phyloP scores from a whole-genome alignment of 2,329 filamentous ascomycete species.

The Neurospora sp. region DNA sequence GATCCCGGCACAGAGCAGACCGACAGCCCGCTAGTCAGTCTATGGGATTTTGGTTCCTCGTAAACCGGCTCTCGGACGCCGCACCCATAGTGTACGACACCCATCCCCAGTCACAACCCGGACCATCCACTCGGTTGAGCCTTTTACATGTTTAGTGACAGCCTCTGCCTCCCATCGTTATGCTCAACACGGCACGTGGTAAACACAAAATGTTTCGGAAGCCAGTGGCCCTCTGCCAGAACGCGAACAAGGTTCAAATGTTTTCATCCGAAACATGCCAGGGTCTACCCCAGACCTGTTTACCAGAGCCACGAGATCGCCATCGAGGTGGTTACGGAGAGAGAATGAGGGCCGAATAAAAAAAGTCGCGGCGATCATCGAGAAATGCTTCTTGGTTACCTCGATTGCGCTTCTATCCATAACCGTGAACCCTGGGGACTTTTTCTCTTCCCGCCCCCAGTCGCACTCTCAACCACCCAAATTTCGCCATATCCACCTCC shows the following conservation, averaged over 20 bases:
- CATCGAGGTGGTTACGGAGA: neutral
- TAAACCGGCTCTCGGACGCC: neutral
- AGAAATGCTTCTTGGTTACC: neutral
- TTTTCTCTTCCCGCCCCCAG: neutral
- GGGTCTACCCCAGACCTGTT: neutral
- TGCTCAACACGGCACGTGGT: neutral
- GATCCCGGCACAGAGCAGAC: slow-evolving; percentile 35
- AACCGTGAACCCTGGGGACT: neutral
- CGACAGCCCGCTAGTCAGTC: slow-evolving; percentile 46
- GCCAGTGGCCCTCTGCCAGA: neutral
- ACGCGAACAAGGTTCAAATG: neutral
- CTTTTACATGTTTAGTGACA: neutral
- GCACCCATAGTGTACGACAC: neutral
- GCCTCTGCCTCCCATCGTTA: neutral
- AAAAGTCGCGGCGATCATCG: neutral
- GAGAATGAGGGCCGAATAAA: neutral
- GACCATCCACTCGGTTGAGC: neutral
- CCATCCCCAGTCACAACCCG: neutral
- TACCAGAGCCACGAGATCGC: neutral
- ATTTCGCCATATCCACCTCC: neutral
- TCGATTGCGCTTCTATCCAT: neutral
- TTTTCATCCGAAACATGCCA: neutral
- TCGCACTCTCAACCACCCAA: neutral
- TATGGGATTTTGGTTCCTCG: slow-evolving; percentile 46
- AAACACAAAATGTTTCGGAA: neutral